These are phyloP conservation scores for Hypoxylon sp. DNA, from an alignment of 2,329 filamentous ascomycete genomes.

Conservation along the genomic window DNA sequence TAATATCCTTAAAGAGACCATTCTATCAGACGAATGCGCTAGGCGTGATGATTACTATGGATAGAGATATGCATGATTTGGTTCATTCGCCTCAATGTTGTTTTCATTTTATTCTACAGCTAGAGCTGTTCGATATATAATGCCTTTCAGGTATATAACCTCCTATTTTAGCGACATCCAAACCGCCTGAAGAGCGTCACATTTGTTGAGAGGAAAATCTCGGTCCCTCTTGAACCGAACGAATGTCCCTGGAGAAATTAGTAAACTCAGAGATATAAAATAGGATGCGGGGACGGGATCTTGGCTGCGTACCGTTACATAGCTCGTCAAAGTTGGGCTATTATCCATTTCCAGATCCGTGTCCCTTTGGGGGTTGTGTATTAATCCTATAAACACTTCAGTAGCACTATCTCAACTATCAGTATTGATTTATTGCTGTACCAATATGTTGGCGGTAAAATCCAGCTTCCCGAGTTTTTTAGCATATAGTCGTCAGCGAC, in stretches of 20 bases:
- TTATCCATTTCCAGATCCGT: slow-evolving; percentile 31
- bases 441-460: too few relatives aligned
- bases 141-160: background rate
- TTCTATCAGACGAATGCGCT: slow-evolving; percentile 1
- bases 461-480: too few relatives aligned
- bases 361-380: slow-evolving; percentile 14
- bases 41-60: background rate
- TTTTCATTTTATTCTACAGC: background rate
- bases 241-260: slow-evolving; percentile 14
- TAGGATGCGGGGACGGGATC: slow-evolving; percentile 25
- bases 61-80: background rate
- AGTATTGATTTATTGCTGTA: too few relatives aligned
- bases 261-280: slow-evolving; percentile 9
- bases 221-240: slow-evolving; percentile 39
- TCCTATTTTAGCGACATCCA: background rate
- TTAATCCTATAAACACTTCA: background rate
- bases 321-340: slow-evolving; percentile 25
- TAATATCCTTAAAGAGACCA: slow-evolving; percentile 30
- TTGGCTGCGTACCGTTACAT: slow-evolving; percentile 37
- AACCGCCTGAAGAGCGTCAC: background rate
- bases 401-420: too few relatives aligned
- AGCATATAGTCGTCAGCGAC: too few relatives aligned
- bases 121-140: background rate
- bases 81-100: background rate
- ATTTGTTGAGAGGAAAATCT: slow-evolving; percentile 12